A percentile compares a stretch with the other conserved stretches of the same genome.
These are phyloP conservation scores for Moesziomyces antarcticus DNA, from an alignment of 1,284 basidiomycete species.

Conservation along the genomic window DNA sequence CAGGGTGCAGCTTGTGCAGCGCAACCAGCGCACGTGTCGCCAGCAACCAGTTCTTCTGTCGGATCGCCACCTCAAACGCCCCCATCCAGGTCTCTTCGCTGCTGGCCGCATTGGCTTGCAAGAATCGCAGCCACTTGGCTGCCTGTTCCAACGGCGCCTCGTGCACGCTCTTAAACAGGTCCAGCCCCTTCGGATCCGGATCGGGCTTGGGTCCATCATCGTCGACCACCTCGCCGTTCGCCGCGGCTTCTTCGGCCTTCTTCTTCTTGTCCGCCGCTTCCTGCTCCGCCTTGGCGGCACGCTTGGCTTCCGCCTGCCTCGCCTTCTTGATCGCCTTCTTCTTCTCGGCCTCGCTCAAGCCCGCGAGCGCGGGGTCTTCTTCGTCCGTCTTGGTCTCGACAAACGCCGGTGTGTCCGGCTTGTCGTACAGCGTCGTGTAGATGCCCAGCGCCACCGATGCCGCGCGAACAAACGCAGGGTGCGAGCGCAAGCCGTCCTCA, in stretches of 20 bases:
- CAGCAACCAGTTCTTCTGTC: constrained; percentile 81
- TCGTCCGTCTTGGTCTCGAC: constrained; percentile 54
- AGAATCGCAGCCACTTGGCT: constrained; percentile 77
- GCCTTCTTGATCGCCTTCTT: constrained; percentile 46
- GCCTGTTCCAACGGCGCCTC: constrained; percentile 78
- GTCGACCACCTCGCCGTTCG: constrained; percentile 72
- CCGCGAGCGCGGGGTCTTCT: constrained; percentile 18
- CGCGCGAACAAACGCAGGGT: constrained; percentile 81
- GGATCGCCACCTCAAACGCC: constrained; percentile 82
- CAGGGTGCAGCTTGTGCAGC: constrained; percentile 73
- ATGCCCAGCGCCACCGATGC: constrained; percentile 79
- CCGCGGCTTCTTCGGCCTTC: constrained; percentile 35
- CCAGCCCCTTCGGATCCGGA: constrained; percentile 65
- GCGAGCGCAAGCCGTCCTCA: constrained; percentile 82
- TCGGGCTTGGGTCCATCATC: constrained; percentile 76
- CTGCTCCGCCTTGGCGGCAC: constrained; percentile 24
- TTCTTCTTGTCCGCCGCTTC: constrained; percentile 30
- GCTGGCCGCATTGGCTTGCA: constrained; percentile 71
- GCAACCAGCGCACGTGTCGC: constrained; percentile 78
- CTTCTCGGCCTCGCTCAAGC: constrained; percentile 27
- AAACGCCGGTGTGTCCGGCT: constrained; percentile 63
- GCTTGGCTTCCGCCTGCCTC: constrained; percentile 36
- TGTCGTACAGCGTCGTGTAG: constrained; percentile 71
- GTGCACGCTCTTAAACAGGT: constrained; percentile 27
- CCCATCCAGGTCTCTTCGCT: constrained; percentile 79